phyloP scores from a whole-genome alignment of 2,329 filamentous ascomycete species.

The Claviceps pusilla region DNA sequence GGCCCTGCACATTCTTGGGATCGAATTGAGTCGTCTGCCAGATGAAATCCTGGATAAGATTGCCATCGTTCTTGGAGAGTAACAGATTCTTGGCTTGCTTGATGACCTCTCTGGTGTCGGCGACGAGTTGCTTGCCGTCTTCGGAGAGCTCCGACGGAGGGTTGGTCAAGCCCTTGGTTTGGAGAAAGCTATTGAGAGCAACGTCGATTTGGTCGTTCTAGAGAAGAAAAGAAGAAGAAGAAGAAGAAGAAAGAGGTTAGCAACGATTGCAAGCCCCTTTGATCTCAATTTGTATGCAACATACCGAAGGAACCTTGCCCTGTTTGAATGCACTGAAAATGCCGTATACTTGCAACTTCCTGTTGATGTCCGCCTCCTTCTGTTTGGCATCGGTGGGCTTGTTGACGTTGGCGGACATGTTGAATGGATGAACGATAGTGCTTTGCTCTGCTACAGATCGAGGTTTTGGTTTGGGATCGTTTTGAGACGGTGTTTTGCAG shows the following conservation, averaged over 20 bases:
- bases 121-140: conserved; percentile 67
- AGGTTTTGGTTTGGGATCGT: neutral
- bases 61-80: conserved; percentile 86
- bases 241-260: neutral
- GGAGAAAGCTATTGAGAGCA: conserved; percentile 75
- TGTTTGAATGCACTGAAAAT: conserved; percentile 73
- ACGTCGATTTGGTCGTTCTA: conserved; percentile 93
- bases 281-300: conserved; percentile 16
- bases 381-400: conserved; percentile 55
- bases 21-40: conserved; percentile 76
- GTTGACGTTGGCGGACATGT: conserved; percentile 44
- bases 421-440: conserved; percentile 4
- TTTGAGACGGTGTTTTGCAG: neutral
- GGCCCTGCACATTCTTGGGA: conserved; percentile 43
- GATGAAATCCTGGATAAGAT: conserved; percentile 90
- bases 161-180: conserved; percentile 50
- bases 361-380: conserved; percentile 78
- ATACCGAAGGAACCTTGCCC: conserved; percentile 80
- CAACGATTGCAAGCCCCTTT: neutral
- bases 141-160: conserved; percentile 65
- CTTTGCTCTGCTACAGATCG: neutral
- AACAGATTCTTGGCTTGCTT: conserved; percentile 72
- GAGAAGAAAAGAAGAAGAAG: neutral
- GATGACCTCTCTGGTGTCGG: conserved; percentile 65
- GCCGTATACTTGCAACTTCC: conserved; percentile 88